Base-by-base conservation (phyloP, 2,329 filamentous ascomycete genomes). In the Rhinocladiella mackenziei region DNA sequence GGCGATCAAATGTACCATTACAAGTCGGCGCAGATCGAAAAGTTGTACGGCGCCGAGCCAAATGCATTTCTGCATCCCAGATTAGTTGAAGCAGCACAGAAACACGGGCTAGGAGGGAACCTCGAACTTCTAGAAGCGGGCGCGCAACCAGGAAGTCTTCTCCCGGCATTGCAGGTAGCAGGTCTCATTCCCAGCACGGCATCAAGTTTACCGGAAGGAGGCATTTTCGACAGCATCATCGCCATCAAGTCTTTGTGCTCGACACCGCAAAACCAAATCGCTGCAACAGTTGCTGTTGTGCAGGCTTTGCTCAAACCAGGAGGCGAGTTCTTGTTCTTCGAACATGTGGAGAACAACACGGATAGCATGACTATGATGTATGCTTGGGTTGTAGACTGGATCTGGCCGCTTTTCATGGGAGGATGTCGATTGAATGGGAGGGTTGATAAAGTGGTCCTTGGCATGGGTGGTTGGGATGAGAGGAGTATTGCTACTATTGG, bases 241-340 rank as follows among this genome's bases (percentile, higher is more conserved):
- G 59, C 66, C 39, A 66, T 71, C 34, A 68, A 72, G 59, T 66
- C 70, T 7, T 36, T 74, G 45, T 72, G 70, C 56, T 54, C 50
- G 5, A 43, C 41, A n/a, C 48, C 47, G 2, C 53, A 51, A 23
- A 23, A 28, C 14, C 45, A 55, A 25, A n/a, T 55, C 18, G 23
- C 40, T 4, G 41, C 51, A n/a, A 55, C 48, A 4, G 29, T 51
- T 4, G 63, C 67, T 3, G 63, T 72, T 3, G 44, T 71, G n/a
- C 68, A 66, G 50, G 62, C 62, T 38, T 51, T 73, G 19, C 50
- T 74, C 30, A 73, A 67, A 48, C 70, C 70, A 0, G 70, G 70
- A 1, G 70, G 70, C 9, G 64, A 61, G 32, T 67, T 73, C 45
- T 58, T 74, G 18, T 72, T 73, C 42, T 72, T 70, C 65, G 70